Conservation (phyloP, 164 flowering plant species). For the Aristolochia contorta region DNA sequence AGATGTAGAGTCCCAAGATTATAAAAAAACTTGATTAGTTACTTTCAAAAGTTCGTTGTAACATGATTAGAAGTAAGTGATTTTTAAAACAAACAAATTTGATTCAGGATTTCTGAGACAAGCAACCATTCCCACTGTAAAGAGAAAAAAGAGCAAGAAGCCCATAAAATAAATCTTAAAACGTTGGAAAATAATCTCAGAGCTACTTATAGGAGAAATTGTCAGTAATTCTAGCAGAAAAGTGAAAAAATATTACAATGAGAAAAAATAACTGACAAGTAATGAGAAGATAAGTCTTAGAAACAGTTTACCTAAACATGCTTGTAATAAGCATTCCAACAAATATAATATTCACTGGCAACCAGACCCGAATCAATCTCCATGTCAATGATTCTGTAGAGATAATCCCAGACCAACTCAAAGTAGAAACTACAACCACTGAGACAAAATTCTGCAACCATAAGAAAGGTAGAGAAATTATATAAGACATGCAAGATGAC, state of each 20-base stretch:
- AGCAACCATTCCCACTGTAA: too few species aligned
- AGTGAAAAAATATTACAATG: background rate
- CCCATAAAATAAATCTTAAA: too few species aligned
- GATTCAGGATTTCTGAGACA: too few species aligned
- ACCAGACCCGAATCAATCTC: conserved; percentile 85
- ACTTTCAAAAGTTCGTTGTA: too few species aligned
- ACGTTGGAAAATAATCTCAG: too few species aligned
- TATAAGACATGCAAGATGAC: too few species aligned
- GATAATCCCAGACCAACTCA: conserved; percentile 61
- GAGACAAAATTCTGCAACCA: conserved; percentile 84
- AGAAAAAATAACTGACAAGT: background rate
- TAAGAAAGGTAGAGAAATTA: too few species aligned
- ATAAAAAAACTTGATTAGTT: too few species aligned
- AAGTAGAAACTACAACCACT: conserved; percentile 60
- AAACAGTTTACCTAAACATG: conserved; percentile 68
- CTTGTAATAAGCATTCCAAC: conserved; percentile 97
- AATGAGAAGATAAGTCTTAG: background rate
- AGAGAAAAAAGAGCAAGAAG: too few species aligned
- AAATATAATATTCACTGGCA: conserved; percentile 93
- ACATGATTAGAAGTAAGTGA: too few species aligned
- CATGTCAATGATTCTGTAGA: conserved; percentile 88
- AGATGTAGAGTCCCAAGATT: too few species aligned
- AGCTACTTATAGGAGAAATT: background rate
- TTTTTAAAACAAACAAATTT: too few species aligned
- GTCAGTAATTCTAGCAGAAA: background rate